Base-by-base conservation (phyloP, 345 rosid genomes). In the Cardamine resedifolia region DNA sequence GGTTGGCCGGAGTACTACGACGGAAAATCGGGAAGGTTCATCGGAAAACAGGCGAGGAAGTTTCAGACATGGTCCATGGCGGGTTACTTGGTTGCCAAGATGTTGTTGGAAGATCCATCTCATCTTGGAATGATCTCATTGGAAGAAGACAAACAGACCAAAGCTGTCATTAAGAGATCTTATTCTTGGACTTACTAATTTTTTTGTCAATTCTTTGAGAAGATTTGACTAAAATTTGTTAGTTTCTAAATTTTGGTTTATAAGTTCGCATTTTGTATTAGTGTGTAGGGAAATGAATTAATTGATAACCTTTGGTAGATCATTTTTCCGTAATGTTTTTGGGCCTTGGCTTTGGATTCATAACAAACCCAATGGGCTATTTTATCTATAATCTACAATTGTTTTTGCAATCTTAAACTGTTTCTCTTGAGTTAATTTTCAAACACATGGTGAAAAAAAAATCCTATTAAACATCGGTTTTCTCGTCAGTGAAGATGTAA, bases 1-100 rank as follows among this genome's bases (percentile, higher is more conserved):
- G 84, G 83, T 30, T 85, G 90, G 90, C 93, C 93, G 0, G 93
- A 86, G 68, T 88, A 88, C 67, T 85, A 86, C 20, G 89, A 88
- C 23, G 94, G 94, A 3, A 86, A 79, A 71, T 74, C 70, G 0
- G 91, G 94, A 10, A 71, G 85, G 53, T 85, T 75, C 43, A 63
- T 85, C 0, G 86, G 89, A 30, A 88, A 88, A 65, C 93, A 86
- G 20, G 89, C 89, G 10, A 79, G 90, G 57, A 86, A 86, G 77
- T 79, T 60, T 74, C 93, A 88, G 84, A 86, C 89, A 11, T 86
- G 93, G 93, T 86, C 90, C 16, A 82, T 84, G 14, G 81, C 90
- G 0, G 86, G 93, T 34, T 88, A 83, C 76, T 70, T 86, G 78
- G 93, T 86, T 26, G 89, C 91, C 16, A 88, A 85, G 68, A 82